Evolutionary conservation across 495 filamentous ascomycete species (phyloP).

Genomic region (Pseudomonodictys pantanalensis): DNA sequence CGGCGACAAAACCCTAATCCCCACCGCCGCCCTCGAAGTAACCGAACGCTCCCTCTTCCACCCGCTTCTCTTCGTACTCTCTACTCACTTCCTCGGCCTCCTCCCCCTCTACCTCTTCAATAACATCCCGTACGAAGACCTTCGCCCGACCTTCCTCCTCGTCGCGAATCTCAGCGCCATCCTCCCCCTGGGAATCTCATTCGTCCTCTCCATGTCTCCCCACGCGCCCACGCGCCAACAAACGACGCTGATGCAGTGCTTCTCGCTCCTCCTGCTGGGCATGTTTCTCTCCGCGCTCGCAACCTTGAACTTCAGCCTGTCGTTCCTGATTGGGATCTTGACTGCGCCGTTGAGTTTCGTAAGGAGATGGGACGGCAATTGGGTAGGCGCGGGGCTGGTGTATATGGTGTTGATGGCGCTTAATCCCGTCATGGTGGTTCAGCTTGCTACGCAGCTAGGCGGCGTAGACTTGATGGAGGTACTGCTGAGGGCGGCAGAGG

Average conservation of each 20-base stretch:
- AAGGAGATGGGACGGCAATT: constrained; percentile 24
- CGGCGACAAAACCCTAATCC: constrained; percentile 40
- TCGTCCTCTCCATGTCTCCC: constrained; percentile 49
- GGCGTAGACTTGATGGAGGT: constrained; percentile 53
- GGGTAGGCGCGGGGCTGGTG: not conserved
- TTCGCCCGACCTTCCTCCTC: constrained; percentile 56
- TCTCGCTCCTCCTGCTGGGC: constrained; percentile 88
- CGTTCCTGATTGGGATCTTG: constrained; percentile 78
- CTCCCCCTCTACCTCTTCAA: constrained; percentile 88
- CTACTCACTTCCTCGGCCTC: constrained; percentile 72
- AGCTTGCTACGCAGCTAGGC: constrained; percentile 47
- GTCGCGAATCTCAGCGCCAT: constrained; percentile 58
- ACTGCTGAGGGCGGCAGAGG: constrained; percentile 75
- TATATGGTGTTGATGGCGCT: constrained; percentile 48
- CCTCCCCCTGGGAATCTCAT: constrained; percentile 58
- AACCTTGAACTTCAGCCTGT: constrained; percentile 93
- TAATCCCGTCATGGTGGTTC: constrained; percentile 63
- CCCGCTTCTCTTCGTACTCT: constrained; percentile 68
- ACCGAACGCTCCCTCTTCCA: constrained; percentile 73
- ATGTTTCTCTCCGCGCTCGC: constrained; percentile 88
- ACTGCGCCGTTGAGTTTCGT: constrained; percentile 73
- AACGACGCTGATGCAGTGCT: constrained; percentile 75
- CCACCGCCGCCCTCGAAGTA: constrained; percentile 34
- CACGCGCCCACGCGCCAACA: constrained; percentile 61
- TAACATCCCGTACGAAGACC: constrained; percentile 61